Evolutionary conservation across 192 early-diverging fungal genomes (phyloP).

Genomic region (Umbelopsis sp.): DNA sequence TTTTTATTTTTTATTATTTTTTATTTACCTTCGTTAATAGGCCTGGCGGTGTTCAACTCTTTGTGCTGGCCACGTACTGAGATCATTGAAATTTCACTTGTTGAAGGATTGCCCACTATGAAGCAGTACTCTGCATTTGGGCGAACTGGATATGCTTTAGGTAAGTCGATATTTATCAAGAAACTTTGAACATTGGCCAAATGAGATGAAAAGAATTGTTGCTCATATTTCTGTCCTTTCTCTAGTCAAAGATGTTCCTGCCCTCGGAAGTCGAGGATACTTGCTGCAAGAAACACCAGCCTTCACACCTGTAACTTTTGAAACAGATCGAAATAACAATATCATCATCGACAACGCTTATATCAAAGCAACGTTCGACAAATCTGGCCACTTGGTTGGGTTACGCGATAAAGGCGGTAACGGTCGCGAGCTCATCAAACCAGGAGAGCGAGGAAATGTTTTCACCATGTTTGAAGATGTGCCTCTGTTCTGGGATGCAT

Average conservation of each 20-base stretch:
- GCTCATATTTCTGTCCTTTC: not conserved
- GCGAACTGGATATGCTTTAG: conserved; percentile 44
- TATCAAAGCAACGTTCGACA: conserved; percentile 72
- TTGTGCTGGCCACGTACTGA: conserved; percentile 71
- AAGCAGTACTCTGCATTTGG: conserved; percentile 48
- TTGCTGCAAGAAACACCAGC: conserved; percentile 5
- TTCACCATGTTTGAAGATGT: conserved; percentile 87
- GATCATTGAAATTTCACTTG: conserved; percentile 62
- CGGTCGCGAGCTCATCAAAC: conserved; percentile 56
- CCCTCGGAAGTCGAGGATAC: conserved; percentile 19
- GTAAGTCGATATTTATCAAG: conserved; percentile 25
- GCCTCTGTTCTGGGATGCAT: conserved; percentile 87
- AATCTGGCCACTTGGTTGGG: conserved; percentile 71
- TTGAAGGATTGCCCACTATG: conserved; percentile 36
- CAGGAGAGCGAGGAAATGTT: conserved; percentile 68
- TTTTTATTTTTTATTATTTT: no score
- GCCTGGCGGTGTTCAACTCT: conserved; percentile 64
- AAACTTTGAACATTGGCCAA: not conserved
- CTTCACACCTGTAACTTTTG: conserved; percentile 34
- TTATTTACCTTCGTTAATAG: not conserved
- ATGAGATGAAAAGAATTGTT: not conserved
- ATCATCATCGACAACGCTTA: conserved; percentile 76
- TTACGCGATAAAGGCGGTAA: conserved; percentile 57
- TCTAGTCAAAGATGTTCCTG: conserved; percentile 15
- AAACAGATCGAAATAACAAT: conserved; percentile 34